These are phyloP conservation scores for Fagopyrum esculentum DNA, from an alignment of 148 eudicot species.

Conservation along the genomic window DNA sequence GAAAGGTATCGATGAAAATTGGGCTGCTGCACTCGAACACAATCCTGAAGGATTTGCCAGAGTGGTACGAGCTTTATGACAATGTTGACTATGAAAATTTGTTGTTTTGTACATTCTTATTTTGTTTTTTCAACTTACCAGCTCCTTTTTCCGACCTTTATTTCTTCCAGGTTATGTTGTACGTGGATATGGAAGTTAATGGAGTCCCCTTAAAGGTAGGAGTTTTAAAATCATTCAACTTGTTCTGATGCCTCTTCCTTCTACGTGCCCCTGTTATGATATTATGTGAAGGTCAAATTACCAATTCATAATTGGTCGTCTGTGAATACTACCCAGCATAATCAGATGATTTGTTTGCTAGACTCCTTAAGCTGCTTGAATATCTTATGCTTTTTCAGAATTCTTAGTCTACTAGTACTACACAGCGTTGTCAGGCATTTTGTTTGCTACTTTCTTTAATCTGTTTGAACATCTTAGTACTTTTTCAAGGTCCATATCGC, in stretches of 20 bases:
- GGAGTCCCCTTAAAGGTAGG: conserved; percentile 95
- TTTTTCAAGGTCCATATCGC: neutral
- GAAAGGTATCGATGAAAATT: conserved; percentile 98
- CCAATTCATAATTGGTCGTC: neutral
- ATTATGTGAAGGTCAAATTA: neutral
- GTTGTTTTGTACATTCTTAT: neutral
- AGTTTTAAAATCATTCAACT: neutral
- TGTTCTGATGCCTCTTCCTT: neutral
- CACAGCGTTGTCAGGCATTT: neutral
- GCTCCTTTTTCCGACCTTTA: neutral
- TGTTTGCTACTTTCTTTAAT: neutral
- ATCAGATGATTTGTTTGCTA: neutral
- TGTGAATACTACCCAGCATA: neutral
- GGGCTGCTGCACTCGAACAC: conserved; percentile 94
- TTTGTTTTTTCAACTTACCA: neutral
- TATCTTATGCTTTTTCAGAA: neutral
- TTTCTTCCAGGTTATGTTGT: conserved; percentile 79
- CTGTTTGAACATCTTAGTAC: neutral
- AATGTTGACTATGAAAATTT: conserved; percentile 1
- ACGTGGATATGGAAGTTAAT: conserved; percentile 99
- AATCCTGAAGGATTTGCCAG: conserved; percentile 97
- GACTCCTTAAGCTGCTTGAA: neutral
- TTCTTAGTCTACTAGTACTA: neutral
- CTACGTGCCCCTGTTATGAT: neutral
- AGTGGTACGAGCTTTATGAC: conserved; percentile 56